Evolutionary conservation across 2,329 filamentous ascomycete genomes (phyloP), one percentile per base, ranked within the genome.

Genomic region (Neopestalotiopsis rosae): DNA sequence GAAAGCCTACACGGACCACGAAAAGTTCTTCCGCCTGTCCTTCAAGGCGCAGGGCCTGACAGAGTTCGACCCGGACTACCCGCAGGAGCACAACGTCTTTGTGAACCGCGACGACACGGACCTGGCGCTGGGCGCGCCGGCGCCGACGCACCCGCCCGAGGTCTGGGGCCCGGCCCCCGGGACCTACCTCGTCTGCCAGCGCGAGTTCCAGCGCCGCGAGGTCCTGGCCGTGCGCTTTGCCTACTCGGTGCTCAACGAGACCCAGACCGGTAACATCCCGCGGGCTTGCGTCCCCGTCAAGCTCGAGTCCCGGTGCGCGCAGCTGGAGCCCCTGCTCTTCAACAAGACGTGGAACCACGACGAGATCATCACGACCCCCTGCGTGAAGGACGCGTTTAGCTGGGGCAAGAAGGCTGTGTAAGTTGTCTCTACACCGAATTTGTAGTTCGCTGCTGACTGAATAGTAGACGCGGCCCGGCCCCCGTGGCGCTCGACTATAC

Each of bases 291-390:
- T 65, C 32, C 62, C 62, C 2, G 62, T 65, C 28, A 65, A 28
- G 40, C 34, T 65, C 13, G 62, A 65, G 38, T 49, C 62, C 24
- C 38, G 38, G n/a, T 65, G 62, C 30, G 62, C 62, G n/a, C 38
- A 13, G 40, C 40, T 65, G 40, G 38, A 65, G 5, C 62, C 62
- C n/a, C 5, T 56, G 38, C 7, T 56, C 3, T 20, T 24, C 12
- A 65, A 65, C 13, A 49, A 56, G 13, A 65, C 62, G 30, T 65
- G 62, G 62, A 65, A 65, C 20, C 62, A 65, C 20, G 62, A 65
- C 24, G 40, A 65, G 24, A 45, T 65, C 45, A 49, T 49, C 24
- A 20, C 14, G 4, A 56, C 34, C 7, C 62, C 62, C 3, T 65
- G 62, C 3, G 62, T 65, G 9, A 45, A 28, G 62, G 59, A 62